Evolutionary conservation across 2,329 filamentous ascomycete species (phyloP), one percentile per base, ranked within the genome.

Genomic region (Ceratocystis diversiconidia): DNA sequence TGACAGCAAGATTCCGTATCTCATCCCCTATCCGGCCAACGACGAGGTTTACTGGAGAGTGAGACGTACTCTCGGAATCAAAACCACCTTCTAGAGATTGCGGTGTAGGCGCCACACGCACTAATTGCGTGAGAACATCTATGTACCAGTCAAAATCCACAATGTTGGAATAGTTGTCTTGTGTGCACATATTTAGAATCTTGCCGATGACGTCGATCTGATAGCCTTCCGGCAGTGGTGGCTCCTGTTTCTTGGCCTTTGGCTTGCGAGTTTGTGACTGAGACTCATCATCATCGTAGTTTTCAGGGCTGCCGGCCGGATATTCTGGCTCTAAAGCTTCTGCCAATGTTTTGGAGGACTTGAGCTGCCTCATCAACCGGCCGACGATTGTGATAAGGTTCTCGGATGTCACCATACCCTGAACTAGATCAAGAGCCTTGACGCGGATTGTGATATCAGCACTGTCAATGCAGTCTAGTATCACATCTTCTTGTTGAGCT

Each of bases 141-240:
- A 97, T 88, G 74, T 97, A 97, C 94, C 94, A 99, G 70, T 96
- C 92, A 73, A 99, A 99, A 73, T 99, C 92, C 63, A 82, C 78
- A 61, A 99, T 80, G 72, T 91, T 90, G 48, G 83, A 82, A 73
- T 97, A 99, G 68, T 91, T 96, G 69, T 92, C 88, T 69, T 86
- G 85, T 7, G 90, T 89, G 74, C 92, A 97, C 85, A 99, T 95
- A 68, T 86, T 85, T 10, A 97, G 74, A 68, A 97, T 90, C 67
- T 89, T 84, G 66, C 82, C 82, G 63, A 97, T 90, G 22, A 96
- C 90, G 70, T 89, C 89, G 46, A 86, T 78, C 63, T 86, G 86
- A 74, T 97, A 99, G 69, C 95, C 90, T 68, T 92, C 87, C 0
- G 94, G 91, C 6, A 97, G 78, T 5, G 85, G 80, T 17, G 80